Conservation (phyloP, 2,329 filamentous ascomycete species). For the Paracoccidioides brasiliensis region DNA sequence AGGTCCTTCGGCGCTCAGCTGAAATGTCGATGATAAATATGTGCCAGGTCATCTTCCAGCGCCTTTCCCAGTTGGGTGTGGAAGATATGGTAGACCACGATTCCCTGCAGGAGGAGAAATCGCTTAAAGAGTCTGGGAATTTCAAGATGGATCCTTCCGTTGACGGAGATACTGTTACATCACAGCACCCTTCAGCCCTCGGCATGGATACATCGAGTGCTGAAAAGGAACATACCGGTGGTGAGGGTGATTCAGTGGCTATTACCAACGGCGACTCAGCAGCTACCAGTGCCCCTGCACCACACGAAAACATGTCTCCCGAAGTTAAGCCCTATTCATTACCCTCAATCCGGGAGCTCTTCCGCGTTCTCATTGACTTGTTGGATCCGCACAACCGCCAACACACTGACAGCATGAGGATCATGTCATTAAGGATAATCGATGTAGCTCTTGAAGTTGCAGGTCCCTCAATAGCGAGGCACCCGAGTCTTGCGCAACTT, state of each 20-base stretch:
- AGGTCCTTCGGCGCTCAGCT: slow-evolving; percentile 76
- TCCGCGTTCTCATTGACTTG: slow-evolving; percentile 84
- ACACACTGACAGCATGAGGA: slow-evolving; percentile 86
- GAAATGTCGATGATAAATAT: slow-evolving; percentile 97
- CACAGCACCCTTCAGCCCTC: slow-evolving; percentile 34
- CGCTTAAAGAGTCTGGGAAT: slow-evolving; percentile 54
- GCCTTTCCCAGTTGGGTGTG: slow-evolving; percentile 73
- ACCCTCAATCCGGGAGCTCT: slow-evolving; percentile 86
- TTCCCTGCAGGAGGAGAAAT: slow-evolving; percentile 46
- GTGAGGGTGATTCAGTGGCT: slow-evolving; percentile 23
- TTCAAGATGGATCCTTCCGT: slow-evolving; percentile 75
- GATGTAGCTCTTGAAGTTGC: slow-evolving; percentile 95
- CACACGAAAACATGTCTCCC: slow-evolving; percentile 34
- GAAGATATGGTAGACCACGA: slow-evolving; percentile 56
- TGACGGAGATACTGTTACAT: slow-evolving; percentile 49
- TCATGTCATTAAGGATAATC: slow-evolving; percentile 94
- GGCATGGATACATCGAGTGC: slow-evolving; percentile 24
- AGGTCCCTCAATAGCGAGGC: slow-evolving; percentile 83
- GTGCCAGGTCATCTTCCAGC: slow-evolving; percentile 96
- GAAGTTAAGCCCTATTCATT: slow-evolving; percentile 80
- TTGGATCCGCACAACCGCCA: slow-evolving; percentile 85
- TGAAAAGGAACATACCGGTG: slow-evolving; percentile 21
- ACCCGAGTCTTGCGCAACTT: slow-evolving; percentile 73
- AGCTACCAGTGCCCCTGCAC: slow-evolving; percentile 21
- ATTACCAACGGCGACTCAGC: slow-evolving; percentile 21